Conservation (phyloP, 2,329 filamentous ascomycete genomes). For the Xylariaceae sp. region DNA sequence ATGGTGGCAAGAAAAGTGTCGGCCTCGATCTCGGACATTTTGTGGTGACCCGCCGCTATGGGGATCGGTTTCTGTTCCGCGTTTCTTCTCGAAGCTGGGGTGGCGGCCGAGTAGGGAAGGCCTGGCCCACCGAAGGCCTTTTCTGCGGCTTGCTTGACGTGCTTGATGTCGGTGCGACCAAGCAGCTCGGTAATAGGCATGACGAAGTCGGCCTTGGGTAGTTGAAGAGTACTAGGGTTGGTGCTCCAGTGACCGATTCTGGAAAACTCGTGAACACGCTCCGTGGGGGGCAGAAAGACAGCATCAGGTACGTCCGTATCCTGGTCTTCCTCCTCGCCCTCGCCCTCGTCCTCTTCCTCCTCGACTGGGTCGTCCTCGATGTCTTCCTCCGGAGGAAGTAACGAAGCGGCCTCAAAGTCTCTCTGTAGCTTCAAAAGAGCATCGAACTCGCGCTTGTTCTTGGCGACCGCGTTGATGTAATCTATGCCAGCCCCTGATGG, state of each 20-base stretch:
- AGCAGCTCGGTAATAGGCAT: conserved; percentile 66
- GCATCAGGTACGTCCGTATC: conserved; percentile 31
- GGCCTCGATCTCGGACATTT: conserved; percentile 70
- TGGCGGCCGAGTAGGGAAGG: conserved; percentile 71
- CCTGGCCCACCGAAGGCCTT: conserved; percentile 69
- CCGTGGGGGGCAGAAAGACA: conserved; percentile 27
- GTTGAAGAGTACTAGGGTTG: conserved; percentile 64
- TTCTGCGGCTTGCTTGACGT: conserved; percentile 68
- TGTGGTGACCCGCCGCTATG: conserved; percentile 56
- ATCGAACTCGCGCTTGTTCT: conserved; percentile 49
- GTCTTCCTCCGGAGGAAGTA: conserved; percentile 30
- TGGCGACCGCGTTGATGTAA: conserved; percentile 45
- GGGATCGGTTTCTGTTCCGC: conserved; percentile 60
- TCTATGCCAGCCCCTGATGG: conserved; percentile 33
- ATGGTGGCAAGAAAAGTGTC: conserved; percentile 66
- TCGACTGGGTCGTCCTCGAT: conserved; percentile 26
- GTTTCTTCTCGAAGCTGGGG: conserved; percentile 52
- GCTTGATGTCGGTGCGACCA: conserved; percentile 61
- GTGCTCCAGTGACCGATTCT: conserved; percentile 68
- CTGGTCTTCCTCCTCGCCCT: conserved; percentile 36
- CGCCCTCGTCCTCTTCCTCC: conserved; percentile 31
- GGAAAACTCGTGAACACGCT: conserved; percentile 69
- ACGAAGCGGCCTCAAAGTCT: conserved; percentile 47
- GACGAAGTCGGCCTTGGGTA: conserved; percentile 66
- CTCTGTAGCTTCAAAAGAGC: conserved; percentile 50